A percentile compares a stretch with the other conserved stretches of the same genome.
Conservation (phyloP, 371 early-diverging fungal species). For the Phascolomyces articulosus region DNA sequence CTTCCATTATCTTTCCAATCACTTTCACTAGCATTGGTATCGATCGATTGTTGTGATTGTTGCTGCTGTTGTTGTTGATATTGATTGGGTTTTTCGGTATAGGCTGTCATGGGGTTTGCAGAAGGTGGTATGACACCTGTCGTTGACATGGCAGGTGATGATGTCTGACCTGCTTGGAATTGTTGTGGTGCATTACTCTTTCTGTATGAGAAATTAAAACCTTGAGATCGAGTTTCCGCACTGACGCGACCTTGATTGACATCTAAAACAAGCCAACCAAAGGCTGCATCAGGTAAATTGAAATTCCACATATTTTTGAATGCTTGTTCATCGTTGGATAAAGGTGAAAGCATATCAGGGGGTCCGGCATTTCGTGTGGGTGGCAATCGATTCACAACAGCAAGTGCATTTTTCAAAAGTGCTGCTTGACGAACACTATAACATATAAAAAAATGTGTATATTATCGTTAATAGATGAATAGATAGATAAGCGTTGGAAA, state of each 20-base stretch:
- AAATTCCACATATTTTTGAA: slow-evolving; percentile 76
- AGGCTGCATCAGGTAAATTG: slow-evolving; percentile 67
- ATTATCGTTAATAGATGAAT: no score
- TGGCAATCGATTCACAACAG: slow-evolving; percentile 61
- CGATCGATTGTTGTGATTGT: slow-evolving; percentile 1
- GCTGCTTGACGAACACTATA: slow-evolving; percentile 54
- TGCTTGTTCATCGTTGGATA: slow-evolving; percentile 52
- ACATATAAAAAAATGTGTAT: no score
- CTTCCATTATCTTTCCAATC: slow-evolving; percentile 18
- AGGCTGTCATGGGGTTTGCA: slow-evolving; percentile 10
- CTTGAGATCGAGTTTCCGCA: slow-evolving; percentile 61
- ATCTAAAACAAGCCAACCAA: slow-evolving; percentile 59
- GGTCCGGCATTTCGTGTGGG: slow-evolving; percentile 25
- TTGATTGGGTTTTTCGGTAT: slow-evolving; percentile 32
- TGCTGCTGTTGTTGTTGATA: slow-evolving; percentile 21
- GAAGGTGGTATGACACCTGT: slow-evolving; percentile 22
- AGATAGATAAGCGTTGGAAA: no score
- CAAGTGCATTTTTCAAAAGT: slow-evolving; percentile 58
- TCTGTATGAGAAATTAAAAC: slow-evolving; percentile 64
- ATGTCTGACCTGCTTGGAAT: slow-evolving; percentile 4
- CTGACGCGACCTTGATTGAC: slow-evolving; percentile 55
- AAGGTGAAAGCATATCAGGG: slow-evolving; percentile 13
- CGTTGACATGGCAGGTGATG: slow-evolving; percentile 30
- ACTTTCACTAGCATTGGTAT: slow-evolving; percentile 9
- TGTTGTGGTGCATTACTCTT: slow-evolving; percentile 24